Evolutionary conservation across 371 early-diverging fungal genomes (phyloP), one percentile per base, ranked within the genome.

Genomic region (Circinella umbellata): DNA sequence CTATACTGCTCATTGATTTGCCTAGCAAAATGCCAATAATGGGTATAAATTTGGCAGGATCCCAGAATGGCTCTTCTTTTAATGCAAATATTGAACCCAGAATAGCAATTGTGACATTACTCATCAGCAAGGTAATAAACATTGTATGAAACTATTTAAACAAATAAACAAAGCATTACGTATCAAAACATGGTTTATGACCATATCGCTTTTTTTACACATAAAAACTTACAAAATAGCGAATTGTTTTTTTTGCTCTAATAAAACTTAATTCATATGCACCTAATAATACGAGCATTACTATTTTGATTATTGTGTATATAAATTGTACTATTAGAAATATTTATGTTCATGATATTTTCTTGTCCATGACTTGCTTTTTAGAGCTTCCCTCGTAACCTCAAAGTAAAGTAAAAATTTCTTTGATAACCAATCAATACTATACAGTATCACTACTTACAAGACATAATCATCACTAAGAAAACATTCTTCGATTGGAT

Each of bases 21-120:
- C 95, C 95, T 9, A 95, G 80, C 14, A 95, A 69, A 94, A 95
- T 94, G 20, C 96, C 97, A 14, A 95, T 72, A 42, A 93, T 92
- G 18, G 97, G 96, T 49, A 96, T 90, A 72, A 94, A 96, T 70
- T 90, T 86, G 20, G 86, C 83, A 14, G 96, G 92, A 9, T 85
- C 75, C 78, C 86, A 93, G 66, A 93, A 90, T 2, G 95, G 95
- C 5, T 81, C 69, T 62, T 89, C 89, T 37, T 87, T 83, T 70
- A 96, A 83, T 37, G 94, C 91, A 74, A 86, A 82, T 11, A 80
- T 79, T 15, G 90, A 87, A 14, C 92, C 90, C 55, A 89, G 64
- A 11, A 86, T 75, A 13, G 82, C 82, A 27, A 88, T 78, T 37
- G 82, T 66, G n/a, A 83, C 68, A 49, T 82, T 86, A 37, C 87